Evolutionary conservation across 108 stramenopile species (phyloP), one percentile per base, ranked within the genome.

Genomic region (Cyclotella cryptica): DNA sequence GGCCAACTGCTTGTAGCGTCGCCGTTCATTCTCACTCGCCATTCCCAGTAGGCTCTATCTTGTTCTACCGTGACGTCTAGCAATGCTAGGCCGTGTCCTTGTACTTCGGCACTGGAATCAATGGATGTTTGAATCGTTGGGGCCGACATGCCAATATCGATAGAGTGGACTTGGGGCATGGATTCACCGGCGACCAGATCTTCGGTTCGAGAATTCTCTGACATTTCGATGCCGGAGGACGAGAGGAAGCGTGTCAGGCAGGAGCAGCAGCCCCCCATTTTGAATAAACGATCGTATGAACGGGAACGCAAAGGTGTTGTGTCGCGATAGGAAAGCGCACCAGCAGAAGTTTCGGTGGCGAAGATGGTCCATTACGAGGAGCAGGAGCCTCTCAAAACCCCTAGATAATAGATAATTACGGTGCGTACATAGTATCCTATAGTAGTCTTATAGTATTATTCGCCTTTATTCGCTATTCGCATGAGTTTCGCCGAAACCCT

Each of bases 31-130:
- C 78, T 78, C n/a, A 94, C 72, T 30, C 88, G 81, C 84, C 84
- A 92, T 78, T 94, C 93, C 93, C 93, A 94, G 67, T 94, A 94
- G 10, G 91, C 88, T n/a, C 87, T 71, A 81, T 94, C 93, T 77
- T 94, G 93, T 52, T 94, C 93, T 62, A 94, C 84, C 13, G 84
- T 49, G 7, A 85, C 87, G 19, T 88, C 91, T 4, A 78, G 82
- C 61, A 94, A 64, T 2, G 90, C 93, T n/a, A 94, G 74, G 0
- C 93, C 93, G 47, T 80, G 54, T 12, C 93, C 93, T 10, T 71
- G 67, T 0, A 85, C 77, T 72, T 82, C 66, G 44, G 60, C 49
- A 43, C 70, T 54, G 14, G 68, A 57, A 54, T 81, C 80, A 45
- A 60, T 69, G 40, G 80, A 35, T 43, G 67, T 64, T 44, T 35